These are phyloP conservation scores for Penicillium sp. DNA, from an alignment of 2,329 filamentous ascomycete genomes.

Conservation along the genomic window DNA sequence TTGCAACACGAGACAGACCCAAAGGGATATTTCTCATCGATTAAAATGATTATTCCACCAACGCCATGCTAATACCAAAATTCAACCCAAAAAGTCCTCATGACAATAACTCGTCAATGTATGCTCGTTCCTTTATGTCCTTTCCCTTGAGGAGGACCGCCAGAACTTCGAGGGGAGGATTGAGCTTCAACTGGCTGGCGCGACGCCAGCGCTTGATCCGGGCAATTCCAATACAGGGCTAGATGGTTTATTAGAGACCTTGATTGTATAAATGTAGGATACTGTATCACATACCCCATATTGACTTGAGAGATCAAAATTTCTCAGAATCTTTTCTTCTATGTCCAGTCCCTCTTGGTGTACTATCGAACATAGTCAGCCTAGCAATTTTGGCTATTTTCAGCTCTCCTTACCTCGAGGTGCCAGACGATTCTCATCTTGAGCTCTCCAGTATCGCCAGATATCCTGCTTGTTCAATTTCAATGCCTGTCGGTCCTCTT, in stretches of 20 bases:
- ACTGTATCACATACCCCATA: slow-evolving; percentile 73
- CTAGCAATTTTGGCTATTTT: not conserved
- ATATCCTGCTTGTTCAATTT: slow-evolving; percentile 69
- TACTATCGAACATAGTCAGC: slow-evolving; percentile 46
- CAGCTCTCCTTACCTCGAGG: slow-evolving; percentile 49
- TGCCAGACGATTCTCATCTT: slow-evolving; percentile 69
- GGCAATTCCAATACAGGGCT: slow-evolving; percentile 87
- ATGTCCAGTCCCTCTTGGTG: slow-evolving; percentile 74
- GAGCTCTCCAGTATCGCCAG: slow-evolving; percentile 71
- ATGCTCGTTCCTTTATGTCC: slow-evolving; percentile 60
- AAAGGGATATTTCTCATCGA: not conserved
- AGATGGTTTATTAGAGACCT: slow-evolving; percentile 2
- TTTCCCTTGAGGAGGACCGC: slow-evolving; percentile 74
- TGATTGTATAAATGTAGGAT: not conserved
- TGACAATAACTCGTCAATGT: slow-evolving; percentile 53
- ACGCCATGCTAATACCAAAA: slow-evolving; percentile 6
- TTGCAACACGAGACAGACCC: no score
- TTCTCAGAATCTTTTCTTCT: slow-evolving; percentile 82
- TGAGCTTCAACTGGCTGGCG: slow-evolving; percentile 77
- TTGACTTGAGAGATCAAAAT: slow-evolving; percentile 89
- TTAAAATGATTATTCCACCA: slow-evolving; percentile 9
- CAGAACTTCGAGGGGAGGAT: slow-evolving; percentile 86
- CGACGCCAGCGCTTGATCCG: slow-evolving; percentile 85
- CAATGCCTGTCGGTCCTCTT: slow-evolving; percentile 53
- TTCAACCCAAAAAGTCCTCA: slow-evolving; percentile 14